Evolutionary conservation across 805 yeast genomes (phyloP), one percentile per base, ranked within the genome.

Genomic region (Cyberlindnera xishuangbannaensis): DNA sequence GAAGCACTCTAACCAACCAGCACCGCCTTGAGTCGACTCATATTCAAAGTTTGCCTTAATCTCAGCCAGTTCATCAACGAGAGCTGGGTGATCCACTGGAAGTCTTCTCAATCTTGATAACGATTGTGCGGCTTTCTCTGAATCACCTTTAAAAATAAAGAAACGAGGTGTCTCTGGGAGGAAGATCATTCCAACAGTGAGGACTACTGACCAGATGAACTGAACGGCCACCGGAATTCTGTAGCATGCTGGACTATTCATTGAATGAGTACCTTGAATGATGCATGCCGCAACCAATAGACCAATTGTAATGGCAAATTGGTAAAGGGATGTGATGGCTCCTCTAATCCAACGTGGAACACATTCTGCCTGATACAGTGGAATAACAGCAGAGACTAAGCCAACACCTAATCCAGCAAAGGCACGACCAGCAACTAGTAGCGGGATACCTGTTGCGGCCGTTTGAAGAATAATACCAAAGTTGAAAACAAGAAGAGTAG

Each of bases 301-400:
- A 32, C 94, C 94, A 64, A 84, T 69, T 4, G 92, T 81, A 47
- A 67, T 64, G 25, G 81, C 78, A 65, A 78, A 70, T 56, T 83
- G 95, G 56, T 81, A 84, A 36, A 82, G 70, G 35, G 83, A 74
- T 29, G 83, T 86, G 41, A 81, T 66, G 14, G 86, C 74, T 47
- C 94, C 94, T 62, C 94, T 69, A 31, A 83, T 73, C 69, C 82
- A 77, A 48, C 71, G 76, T 18, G 92, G 92, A 13, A 86, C 73
- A 24, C 83, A 78, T 56, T 83, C 94, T 20, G 88, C 81, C 61
- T 80, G 84, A 54, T 82, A 83, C 43, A 83, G 57, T 17, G 88
- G 86, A 23, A 83, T 80, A 39, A 76, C 67, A 18, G 87, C 80
- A 18, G 90, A 77, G 15, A 81, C 65, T 18, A 75, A 65, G 41